Conservation (phyloP, 2,329 filamentous ascomycete genomes). For the Apiospora malaysiana region DNA sequence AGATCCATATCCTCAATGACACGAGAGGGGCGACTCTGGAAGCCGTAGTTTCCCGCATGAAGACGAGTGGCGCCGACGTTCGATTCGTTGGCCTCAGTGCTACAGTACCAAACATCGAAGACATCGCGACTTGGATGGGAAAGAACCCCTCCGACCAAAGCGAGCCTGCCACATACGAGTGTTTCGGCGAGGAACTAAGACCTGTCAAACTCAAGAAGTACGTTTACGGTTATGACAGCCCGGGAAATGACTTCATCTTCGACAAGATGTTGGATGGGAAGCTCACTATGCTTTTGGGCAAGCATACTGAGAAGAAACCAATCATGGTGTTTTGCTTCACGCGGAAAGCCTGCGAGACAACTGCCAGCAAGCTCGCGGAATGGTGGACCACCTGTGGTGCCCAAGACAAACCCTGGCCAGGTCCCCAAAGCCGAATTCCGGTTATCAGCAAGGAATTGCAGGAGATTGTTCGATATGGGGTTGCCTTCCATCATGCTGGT, state of each 20-base stretch:
- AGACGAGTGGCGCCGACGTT: slow-evolving; percentile 75
- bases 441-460: slow-evolving; percentile 67
- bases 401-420: slow-evolving; percentile 66
- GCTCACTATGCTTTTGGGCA: slow-evolving; percentile 68
- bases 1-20: slow-evolving; percentile 87
- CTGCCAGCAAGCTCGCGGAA: slow-evolving; percentile 70
- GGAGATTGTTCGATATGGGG: slow-evolving; percentile 56
- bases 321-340: slow-evolving; percentile 87
- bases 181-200: slow-evolving; percentile 80
- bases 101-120: slow-evolving; percentile 81
- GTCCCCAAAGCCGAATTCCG: slow-evolving; percentile 55
- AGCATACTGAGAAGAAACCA: slow-evolving; percentile 73
- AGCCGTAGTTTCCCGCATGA: slow-evolving; percentile 86
- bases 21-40: slow-evolving; percentile 79
- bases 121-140: slow-evolving; percentile 82
- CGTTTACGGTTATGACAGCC: slow-evolving; percentile 73
- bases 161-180: slow-evolving; percentile 69
- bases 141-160: slow-evolving; percentile 64
- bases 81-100: slow-evolving; percentile 84
- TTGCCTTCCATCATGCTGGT: slow-evolving; percentile 85
- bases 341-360: slow-evolving; percentile 70
- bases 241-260: slow-evolving; percentile 76
- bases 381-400: slow-evolving; percentile 63
- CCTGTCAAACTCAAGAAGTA: slow-evolving; percentile 79
- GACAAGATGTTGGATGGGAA: slow-evolving; percentile 72